Evolutionary conservation across 2,329 filamentous ascomycete genomes (phyloP).

Genomic region (Cladosporium oxysporum): DNA sequence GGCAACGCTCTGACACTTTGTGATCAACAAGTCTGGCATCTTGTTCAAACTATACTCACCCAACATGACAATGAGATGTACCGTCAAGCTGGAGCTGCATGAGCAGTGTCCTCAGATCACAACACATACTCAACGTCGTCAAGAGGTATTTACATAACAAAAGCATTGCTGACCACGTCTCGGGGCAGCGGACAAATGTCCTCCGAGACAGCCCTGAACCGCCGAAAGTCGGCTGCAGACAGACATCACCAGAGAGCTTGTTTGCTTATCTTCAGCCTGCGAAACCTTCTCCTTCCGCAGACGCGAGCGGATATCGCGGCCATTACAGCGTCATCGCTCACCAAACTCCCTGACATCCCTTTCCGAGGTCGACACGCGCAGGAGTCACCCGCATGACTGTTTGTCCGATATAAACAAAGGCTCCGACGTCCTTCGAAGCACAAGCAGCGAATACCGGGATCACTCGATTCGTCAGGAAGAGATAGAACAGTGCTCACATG

Average conservation of each 20-base stretch:
- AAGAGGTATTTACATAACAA: not conserved
- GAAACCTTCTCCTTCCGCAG: slow-evolving; percentile 18
- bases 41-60: not conserved
- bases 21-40: not conserved
- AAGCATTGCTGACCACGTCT: not conserved
- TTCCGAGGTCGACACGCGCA: not conserved
- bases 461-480: not conserved
- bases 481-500: slow-evolving; percentile 17
- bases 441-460: not conserved
- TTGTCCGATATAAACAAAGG: not conserved
- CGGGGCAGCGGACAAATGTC: not conserved
- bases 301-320: slow-evolving; percentile 6
- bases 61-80: not conserved
- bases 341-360: not conserved
- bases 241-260: slow-evolving; percentile 5
- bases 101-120: not conserved
- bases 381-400: slow-evolving; percentile 19
- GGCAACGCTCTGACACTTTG: not conserved
- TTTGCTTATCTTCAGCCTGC: slow-evolving; percentile 3
- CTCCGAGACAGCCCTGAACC: not conserved
- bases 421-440: not conserved
- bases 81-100: not conserved
- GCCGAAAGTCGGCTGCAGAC: slow-evolving; percentile 3
- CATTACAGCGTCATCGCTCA: slow-evolving; percentile 14
- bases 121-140: not conserved